Evolutionary conservation across 768 basidiomycete genomes (phyloP).

Genomic region (Paxillus rubicundulus): DNA sequence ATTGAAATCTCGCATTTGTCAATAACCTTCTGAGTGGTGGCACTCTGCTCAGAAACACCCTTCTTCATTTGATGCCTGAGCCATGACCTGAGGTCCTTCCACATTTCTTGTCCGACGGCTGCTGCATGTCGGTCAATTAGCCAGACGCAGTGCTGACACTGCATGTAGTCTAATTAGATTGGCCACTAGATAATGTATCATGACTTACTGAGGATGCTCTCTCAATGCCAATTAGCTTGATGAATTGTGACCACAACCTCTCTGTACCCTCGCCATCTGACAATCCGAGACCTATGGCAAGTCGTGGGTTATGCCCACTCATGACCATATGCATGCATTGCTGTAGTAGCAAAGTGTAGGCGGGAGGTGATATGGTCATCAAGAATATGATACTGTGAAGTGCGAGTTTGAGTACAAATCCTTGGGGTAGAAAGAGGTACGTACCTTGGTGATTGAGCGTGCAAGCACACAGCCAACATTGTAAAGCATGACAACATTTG

Average conservation of each 20-base stretch:
- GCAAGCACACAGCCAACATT: conserved; percentile 38
- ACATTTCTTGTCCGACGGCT: conserved; percentile 24
- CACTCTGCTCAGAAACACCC: conserved; percentile 14
- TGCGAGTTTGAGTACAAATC: neutral
- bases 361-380: conserved; percentile 12
- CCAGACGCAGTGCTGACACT: conserved; percentile 30
- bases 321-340: conserved; percentile 40
- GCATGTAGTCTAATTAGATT: neutral
- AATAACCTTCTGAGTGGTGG: neutral
- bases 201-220: conserved; percentile 32
- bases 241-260: conserved; percentile 32
- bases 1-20: neutral
- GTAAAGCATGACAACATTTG: conserved; percentile 33
- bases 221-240: conserved; percentile 34
- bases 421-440: conserved; percentile 2
- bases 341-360: conserved; percentile 31
- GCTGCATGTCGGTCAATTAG: conserved; percentile 34
- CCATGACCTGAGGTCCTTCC: conserved; percentile 35
- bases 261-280: conserved; percentile 14
- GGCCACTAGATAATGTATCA: neutral
- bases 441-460: conserved; percentile 22
- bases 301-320: conserved; percentile 36
- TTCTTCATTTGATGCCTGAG: conserved; percentile 18
- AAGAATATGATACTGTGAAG: conserved; percentile 29
- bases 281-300: conserved; percentile 19